These are phyloP conservation scores for Exophiala lecanii-corni DNA, from an alignment of 2,329 filamentous ascomycete species.

Conservation along the genomic window DNA sequence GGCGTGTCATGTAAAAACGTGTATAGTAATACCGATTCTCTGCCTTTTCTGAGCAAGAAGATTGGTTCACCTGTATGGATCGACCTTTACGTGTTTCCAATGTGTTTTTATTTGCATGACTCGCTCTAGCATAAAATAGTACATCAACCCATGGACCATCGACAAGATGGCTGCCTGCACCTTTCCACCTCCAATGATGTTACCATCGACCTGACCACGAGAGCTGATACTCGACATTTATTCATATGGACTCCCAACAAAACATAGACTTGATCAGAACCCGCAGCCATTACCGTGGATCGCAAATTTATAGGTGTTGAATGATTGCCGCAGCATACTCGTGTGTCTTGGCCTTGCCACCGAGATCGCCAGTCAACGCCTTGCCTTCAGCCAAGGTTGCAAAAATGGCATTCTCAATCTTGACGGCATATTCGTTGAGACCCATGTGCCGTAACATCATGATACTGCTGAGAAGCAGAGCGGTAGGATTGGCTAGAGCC, in stretches of 20 bases:
- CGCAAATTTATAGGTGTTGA: conserved; percentile 44
- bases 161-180: no score
- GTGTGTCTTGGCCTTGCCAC: conserved; percentile 90
- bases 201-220: no score
- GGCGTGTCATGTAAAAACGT: no score
- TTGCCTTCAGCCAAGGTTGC: conserved; percentile 94
- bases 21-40: no score
- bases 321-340: conserved; percentile 95
- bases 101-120: conserved; percentile 14
- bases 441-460: conserved; percentile 99
- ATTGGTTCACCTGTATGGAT: no score
- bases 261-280: no score
- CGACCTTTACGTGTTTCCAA: no score
- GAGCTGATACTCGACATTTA: no score
- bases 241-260: no score
- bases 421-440: conserved; percentile 73
- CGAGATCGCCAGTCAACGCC: conserved; percentile 89
- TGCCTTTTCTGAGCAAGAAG: no score
- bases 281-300: no score
- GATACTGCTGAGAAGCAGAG: conserved; percentile 89
- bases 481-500: conserved; percentile 94
- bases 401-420: conserved; percentile 93
- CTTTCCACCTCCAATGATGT: no score
- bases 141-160: conserved; percentile 7
- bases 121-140: conserved; percentile 18